These are phyloP conservation scores for Hypomyces rosellus DNA, from an alignment of 2,329 filamentous ascomycete species.

Conservation along the genomic window DNA sequence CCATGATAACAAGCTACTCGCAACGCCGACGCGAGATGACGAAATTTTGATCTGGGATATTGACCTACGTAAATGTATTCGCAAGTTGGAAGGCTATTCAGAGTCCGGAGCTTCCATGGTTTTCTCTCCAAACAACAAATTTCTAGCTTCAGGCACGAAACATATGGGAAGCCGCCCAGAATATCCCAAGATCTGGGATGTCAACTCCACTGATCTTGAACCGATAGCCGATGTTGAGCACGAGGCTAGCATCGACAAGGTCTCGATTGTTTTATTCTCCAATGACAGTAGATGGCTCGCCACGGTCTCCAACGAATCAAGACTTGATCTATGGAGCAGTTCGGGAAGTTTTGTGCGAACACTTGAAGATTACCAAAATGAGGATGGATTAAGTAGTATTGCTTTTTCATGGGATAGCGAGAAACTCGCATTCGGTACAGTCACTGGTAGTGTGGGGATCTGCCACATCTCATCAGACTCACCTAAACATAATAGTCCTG, in stretches of 20 bases:
- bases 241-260: background rate
- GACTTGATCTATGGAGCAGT: background rate
- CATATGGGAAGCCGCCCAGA: background rate
- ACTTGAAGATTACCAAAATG: background rate
- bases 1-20: background rate
- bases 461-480: background rate
- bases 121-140: background rate
- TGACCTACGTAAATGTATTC: background rate
- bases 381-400: background rate
- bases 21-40: too few relatives aligned
- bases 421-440: background rate
- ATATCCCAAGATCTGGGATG: background rate
- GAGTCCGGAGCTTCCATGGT: too few relatives aligned
- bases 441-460: background rate
- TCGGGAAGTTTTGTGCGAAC: background rate
- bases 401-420: background rate
- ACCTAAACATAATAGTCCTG: background rate
- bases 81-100: background rate
- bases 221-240: too few relatives aligned
- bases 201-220: background rate
- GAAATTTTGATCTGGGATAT: background rate
- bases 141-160: background rate
- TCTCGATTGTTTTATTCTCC: background rate
- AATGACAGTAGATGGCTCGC: background rate
- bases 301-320: background rate